Evolutionary conservation across 768 basidiomycete genomes (phyloP), one percentile per base, ranked within the genome.

Genomic region (Amanita subjunquillea): DNA sequence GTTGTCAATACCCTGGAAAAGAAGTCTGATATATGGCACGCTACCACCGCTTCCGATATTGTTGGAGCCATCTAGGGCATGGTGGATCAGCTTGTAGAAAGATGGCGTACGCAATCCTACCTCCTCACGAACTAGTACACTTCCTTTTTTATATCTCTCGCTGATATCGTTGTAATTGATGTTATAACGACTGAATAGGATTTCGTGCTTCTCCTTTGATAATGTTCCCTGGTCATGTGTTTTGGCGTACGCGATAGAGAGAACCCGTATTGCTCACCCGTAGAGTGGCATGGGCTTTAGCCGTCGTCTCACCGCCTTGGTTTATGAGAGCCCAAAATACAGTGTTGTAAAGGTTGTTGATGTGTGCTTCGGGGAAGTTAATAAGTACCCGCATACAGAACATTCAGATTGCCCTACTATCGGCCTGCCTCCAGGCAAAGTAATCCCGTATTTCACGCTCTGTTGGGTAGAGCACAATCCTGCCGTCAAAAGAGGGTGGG

Each of bases 331-430:
- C 88, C 96, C 95, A 98, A 62, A 98, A 99, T 0, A 72, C 73
- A 0, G 96, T 97, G 62, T 99, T 99, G 70, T 98, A 94, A 22
- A 99, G 70, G 64, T 99, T 99, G 63, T 99, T 99, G 63, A 98
- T 87, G 63, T 99, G 96, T 0, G 96, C 94, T 97, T 43, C 2
- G n/a, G 44, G n/a, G 3, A 32, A 32, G 34, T 17, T 15, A 20
- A 37, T 25, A 25, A 32, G 32, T 0, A 20, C 13, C 6, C 2
- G 13, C 13, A 15, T 13, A 32, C 20, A 6, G 30, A 34, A 22
- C 3, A 27, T 3, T n/a, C 40, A n/a, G 27, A 15, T 20, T 12
- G 13, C 69, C 91, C 55, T 61, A 95, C 95, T 95, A 63, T 98
- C 95, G 0, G 86, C 88, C 65, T 98, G 96, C 54, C 96, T 71